Percentiles rank a stretch among this genome's conserved stretches.
Conservation (phyloP, 306 rosid species). For the Senna siamea region DNA sequence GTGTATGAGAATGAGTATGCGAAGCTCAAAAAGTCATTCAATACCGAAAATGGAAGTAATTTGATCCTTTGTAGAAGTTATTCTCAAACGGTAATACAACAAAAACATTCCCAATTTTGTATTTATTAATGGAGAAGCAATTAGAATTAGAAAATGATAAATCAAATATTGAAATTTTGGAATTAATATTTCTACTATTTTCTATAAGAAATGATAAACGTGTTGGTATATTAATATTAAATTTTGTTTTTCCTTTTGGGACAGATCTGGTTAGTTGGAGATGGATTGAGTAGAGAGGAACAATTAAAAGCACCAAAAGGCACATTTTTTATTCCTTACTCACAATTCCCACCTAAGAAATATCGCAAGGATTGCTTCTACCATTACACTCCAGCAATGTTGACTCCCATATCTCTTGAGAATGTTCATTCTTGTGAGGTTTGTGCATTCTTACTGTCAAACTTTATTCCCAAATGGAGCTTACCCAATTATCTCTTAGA, state of each 20-base stretch:
- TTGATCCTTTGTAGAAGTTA: slow-evolving; percentile 43
- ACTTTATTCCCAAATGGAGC: too few species aligned
- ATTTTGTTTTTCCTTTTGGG: background rate
- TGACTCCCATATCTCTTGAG: slow-evolving; percentile 51
- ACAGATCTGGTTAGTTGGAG: slow-evolving; percentile 81
- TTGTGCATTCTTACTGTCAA: slow-evolving; percentile 17
- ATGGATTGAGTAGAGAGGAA: slow-evolving; percentile 60
- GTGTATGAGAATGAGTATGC: slow-evolving; percentile 45
- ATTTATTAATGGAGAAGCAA: background rate
- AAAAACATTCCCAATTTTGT: background rate
- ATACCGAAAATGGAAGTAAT: slow-evolving; percentile 30
- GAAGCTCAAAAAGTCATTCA: slow-evolving; percentile 57
- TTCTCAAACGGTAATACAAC: slow-evolving; percentile 50
- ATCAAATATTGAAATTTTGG: too few species aligned
- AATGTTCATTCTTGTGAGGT: slow-evolving; percentile 89
- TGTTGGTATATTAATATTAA: too few species aligned
- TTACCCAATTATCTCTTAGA: too few species aligned
- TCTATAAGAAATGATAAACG: too few species aligned
- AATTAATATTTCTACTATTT: too few species aligned
- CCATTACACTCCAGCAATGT: slow-evolving; percentile 69
- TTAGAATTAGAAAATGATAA: background rate
- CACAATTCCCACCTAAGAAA: slow-evolving; percentile 70
- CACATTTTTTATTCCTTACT: slow-evolving; percentile 74
- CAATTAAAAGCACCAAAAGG: slow-evolving; percentile 69
- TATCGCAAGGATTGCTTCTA: slow-evolving; percentile 72